These are phyloP conservation scores for Sporisorium sorghi DNA, from an alignment of 1,284 basidiomycete genomes.

Conservation along the genomic window DNA sequence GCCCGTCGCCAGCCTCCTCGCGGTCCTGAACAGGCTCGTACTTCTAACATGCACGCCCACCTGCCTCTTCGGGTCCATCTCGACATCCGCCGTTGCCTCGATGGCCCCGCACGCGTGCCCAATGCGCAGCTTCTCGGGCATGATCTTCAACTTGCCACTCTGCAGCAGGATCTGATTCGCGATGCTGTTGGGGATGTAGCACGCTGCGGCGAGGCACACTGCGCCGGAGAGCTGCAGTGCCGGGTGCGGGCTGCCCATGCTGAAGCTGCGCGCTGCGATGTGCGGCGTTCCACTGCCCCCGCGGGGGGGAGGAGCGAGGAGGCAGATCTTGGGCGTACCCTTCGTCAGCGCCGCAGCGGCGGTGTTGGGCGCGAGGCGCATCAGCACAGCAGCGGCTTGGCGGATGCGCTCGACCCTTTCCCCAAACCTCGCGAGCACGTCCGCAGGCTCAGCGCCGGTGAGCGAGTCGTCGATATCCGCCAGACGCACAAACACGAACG, in stretches of 20 bases:
- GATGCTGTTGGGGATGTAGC: slow-evolving; percentile 19
- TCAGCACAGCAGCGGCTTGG: slow-evolving; percentile 34
- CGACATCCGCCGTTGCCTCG: slow-evolving; percentile 26
- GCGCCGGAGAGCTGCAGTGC: slow-evolving; percentile 22
- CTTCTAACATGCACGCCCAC: slow-evolving; percentile 23
- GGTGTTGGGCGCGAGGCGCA: slow-evolving; percentile 14
- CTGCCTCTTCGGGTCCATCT: slow-evolving; percentile 11
- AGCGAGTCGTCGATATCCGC: slow-evolving; percentile 11
- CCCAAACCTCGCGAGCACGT: slow-evolving; percentile 31
- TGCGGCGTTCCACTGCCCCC: no score
- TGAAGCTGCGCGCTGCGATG: slow-evolving; percentile 11
- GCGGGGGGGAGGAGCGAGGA: slow-evolving; percentile 22
- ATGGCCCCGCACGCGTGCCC: slow-evolving; percentile 19
- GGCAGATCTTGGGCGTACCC: slow-evolving; percentile 58
- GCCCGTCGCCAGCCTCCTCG: slow-evolving; percentile 10
- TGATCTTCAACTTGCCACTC: neutral
- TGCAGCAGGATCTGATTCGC: slow-evolving; percentile 20
- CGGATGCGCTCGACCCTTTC: slow-evolving; percentile 40
- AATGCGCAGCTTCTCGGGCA: slow-evolving; percentile 19
- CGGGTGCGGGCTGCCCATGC: slow-evolving; percentile 24
- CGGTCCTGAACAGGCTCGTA: slow-evolving; percentile 23
- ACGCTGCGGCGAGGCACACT: slow-evolving; percentile 23
- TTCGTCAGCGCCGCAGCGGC: slow-evolving; percentile 8
- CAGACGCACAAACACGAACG: slow-evolving; percentile 54
- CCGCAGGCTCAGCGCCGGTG: neutral